phyloP scores from a whole-genome alignment of 2,329 filamentous ascomycete genomes.

The Cordyceps cateniannulata region DNA sequence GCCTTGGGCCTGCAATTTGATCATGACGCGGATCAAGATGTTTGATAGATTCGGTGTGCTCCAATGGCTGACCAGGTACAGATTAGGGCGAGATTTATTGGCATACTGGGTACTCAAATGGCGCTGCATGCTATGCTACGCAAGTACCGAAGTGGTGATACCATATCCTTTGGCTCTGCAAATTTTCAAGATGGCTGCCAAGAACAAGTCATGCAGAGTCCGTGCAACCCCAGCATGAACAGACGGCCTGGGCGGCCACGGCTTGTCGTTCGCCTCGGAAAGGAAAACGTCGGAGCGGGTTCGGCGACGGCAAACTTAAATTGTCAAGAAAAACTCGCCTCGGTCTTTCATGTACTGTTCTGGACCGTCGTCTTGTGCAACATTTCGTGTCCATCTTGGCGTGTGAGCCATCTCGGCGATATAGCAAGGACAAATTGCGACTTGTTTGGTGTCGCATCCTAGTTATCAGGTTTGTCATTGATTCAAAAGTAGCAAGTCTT shows the following conservation, averaged over 20 bases:
- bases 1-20: neutral
- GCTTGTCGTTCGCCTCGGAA: neutral
- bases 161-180: neutral
- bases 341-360: neutral
- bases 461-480: no score
- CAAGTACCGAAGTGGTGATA: no score
- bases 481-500: neutral
- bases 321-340: neutral
- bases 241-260: neutral
- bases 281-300: neutral
- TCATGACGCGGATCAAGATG: no score
- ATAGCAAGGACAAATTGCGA: no score
- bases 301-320: neutral
- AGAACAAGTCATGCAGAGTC: neutral
- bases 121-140: neutral
- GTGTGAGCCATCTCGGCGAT: no score
- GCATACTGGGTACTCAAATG: no score
- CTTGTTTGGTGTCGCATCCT: no score
- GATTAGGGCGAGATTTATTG: no score
- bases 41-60: neutral
- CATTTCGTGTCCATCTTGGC: no score
- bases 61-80: neutral
- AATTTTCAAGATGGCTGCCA: neutral
- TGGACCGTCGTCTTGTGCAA: no score
- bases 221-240: neutral